Base-by-base conservation (phyloP, 257 asterid species). In the Solanum etuberosum region DNA sequence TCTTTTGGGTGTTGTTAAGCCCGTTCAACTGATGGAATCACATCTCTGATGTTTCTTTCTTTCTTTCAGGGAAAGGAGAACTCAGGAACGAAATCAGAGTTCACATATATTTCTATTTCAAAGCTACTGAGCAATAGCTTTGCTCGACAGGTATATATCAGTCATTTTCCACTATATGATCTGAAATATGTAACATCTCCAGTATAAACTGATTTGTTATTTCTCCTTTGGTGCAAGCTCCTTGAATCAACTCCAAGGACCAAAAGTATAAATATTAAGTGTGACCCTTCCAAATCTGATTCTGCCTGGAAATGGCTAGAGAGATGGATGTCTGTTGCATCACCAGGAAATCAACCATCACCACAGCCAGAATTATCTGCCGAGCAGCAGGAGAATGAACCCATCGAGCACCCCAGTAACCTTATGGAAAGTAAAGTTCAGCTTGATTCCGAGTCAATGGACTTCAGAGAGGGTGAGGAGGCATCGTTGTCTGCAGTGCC, bases 281-380 rank as follows among this genome's bases (percentile, higher is more conserved):
- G 99, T 87, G 98, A 96, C 80, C 98, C 99, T 88, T 93, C 86
- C 54, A 95, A 93, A 87, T 89, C 98, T 1, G 99, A 97, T 91
- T 91, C 98, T 6, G 90, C 98, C 88, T 97, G 99, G 99, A 91
- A 89, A 91, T 97, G 99, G 99, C 90, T 97, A 82, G 99, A 95
- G 92, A 92, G 98, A 88, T 96, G 99, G 99, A 95, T 95, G 94
- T 85, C 98, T 71, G 96, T 88, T 87, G 91, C 98, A 87, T 89
- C 97, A 1, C 90, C 89, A 67, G 92, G 90, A 88, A 85, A 77
- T 27, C 92, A 92, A 68, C 91, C 83, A 87, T 90, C 88, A 54
- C 90, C 68, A 20, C 68, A 61, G 37, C 37, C 68, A 6, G 91
- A 63, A 76, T 63, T 68, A 31, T 10, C 83, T 81, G 59, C 42